phyloP scores from a whole-genome alignment of 2,329 filamentous ascomycete genomes.

The Aspergillus costaricaensis region DNA sequence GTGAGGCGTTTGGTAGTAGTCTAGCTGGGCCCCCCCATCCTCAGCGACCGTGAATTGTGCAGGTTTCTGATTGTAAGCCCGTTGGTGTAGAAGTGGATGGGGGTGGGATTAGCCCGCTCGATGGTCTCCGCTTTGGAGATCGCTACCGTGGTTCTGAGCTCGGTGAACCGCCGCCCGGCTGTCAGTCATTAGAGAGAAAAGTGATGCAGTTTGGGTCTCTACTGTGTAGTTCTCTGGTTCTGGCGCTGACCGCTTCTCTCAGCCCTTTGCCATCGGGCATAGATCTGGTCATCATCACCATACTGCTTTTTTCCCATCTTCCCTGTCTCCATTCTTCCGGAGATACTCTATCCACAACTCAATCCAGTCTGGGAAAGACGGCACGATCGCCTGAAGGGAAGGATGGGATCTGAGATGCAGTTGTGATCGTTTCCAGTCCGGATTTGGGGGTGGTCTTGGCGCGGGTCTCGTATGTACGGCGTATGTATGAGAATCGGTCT shows the following conservation, averaged over 20 bases:
- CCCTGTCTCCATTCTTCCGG: neutral
- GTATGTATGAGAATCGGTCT: neutral
- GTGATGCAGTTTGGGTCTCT: neutral
- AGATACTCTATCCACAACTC: neutral
- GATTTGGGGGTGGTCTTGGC: neutral
- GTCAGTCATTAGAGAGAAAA: neutral
- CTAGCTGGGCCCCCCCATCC: neutral
- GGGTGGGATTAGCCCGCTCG: neutral
- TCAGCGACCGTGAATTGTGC: conserved; percentile 1
- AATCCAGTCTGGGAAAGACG: neutral
- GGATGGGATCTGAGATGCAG: neutral
- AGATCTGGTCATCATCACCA: conserved; percentile 13
- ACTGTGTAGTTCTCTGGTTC: neutral
- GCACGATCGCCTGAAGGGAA: conserved; percentile 1
- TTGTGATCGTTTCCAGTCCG: neutral
- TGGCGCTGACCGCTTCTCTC: conserved; percentile 20
- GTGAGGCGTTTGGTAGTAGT: conserved; percentile 11
- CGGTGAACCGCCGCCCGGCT: neutral
- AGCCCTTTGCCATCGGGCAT: conserved; percentile 11
- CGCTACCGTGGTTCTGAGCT: neutral
- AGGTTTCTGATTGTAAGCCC: neutral
- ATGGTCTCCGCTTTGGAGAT: conserved; percentile 2
- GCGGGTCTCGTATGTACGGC: neutral
- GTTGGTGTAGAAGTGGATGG: neutral
- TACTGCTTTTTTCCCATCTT: conserved; percentile 8